Evolutionary conservation across 176 grass and related monocot species (phyloP), one percentile per base, ranked within the genome.

Genomic region (Carex cristatella): DNA sequence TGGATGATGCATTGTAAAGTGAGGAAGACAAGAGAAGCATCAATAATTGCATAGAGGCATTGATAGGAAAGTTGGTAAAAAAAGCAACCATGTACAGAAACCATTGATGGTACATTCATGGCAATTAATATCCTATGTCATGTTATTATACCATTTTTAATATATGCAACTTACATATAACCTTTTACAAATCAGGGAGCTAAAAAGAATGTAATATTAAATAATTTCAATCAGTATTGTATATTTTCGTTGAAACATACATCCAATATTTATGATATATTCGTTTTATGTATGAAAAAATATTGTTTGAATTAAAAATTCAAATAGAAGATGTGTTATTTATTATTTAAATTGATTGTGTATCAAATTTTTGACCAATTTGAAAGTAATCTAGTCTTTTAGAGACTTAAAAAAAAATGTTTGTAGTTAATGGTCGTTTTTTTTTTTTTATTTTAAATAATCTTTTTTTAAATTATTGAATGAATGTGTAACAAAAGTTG

Each of bases 1-100:
- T 83, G 81, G 61, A 83, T 83, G 81, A 83, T 83, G 61, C 16
- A 83, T 66, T 83, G 38, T 68, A 53, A 83, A 83, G 27, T 14
- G 18, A 31, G 15, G 80, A 35, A 66, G 57, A 53, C 46, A 75
- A 33, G 23, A 23, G 62, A 68, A 68, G 40, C 58, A 68, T 18
- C 44, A 83, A 65, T 66, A 69, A 69, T 83, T 83, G 60, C 23
- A 54, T 3, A 55, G 27, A 16, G 61, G 62, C 40, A 35, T 68
- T 83, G 40, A 83, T 83, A 31, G 81, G 44, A 53, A 65, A 82
- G 57, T 28, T 5, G 73, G 80, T 12, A 82, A 67, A 66, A 82
- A 67, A 66, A 82, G 18, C 35, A 66, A 2, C 65, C 13, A 83
- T 83, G 79, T 33, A 63, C 33, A 40, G 14, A 81, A 81, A 59